Evolutionary conservation across 208 protist species (phyloP).

Genomic region (Phytomonas sp.): DNA sequence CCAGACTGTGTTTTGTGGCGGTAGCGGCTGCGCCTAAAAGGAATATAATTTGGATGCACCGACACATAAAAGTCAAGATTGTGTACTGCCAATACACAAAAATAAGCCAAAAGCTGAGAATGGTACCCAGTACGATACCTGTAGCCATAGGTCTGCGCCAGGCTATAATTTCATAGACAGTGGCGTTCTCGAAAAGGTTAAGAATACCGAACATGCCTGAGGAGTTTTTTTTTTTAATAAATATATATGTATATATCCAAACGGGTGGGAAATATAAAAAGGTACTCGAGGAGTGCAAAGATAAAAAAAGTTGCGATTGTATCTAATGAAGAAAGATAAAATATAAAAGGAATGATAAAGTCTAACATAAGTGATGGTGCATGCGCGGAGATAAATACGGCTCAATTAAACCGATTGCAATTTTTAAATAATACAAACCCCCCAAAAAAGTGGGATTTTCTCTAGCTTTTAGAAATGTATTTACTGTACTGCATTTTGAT

Average conservation of each 20-base stretch:
- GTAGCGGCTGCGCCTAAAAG: slow-evolving; percentile 24
- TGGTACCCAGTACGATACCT: slow-evolving; percentile 22
- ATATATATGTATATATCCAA: background rate
- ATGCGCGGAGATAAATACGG: background rate
- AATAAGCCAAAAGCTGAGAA: slow-evolving; percentile 43
- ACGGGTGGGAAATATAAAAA: background rate
- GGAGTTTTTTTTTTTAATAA: slow-evolving; percentile 11
- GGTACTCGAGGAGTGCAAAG: slow-evolving; percentile 3
- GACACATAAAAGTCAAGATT: slow-evolving; percentile 56
- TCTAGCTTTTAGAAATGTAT: background rate
- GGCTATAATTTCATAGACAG: slow-evolving; percentile 38
- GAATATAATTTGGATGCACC: slow-evolving; percentile 35
- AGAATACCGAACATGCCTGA: slow-evolving; percentile 16
- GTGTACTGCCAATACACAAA: slow-evolving; percentile 72
- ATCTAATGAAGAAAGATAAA: slow-evolving; percentile 8
- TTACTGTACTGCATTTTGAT: background rate
- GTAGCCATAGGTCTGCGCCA: slow-evolving; percentile 65
- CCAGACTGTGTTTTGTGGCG: slow-evolving; percentile 20
- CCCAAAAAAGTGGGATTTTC: background rate
- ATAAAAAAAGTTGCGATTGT: background rate
- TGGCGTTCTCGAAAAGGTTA: slow-evolving; percentile 36
- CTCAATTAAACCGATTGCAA: background rate
- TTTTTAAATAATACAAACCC: background rate
- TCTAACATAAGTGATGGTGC: background rate
- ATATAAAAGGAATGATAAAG: slow-evolving; percentile 13